These are phyloP conservation scores for Kazachstania kunashirensis DNA, from an alignment of 805 yeast genomes.

Conservation along the genomic window DNA sequence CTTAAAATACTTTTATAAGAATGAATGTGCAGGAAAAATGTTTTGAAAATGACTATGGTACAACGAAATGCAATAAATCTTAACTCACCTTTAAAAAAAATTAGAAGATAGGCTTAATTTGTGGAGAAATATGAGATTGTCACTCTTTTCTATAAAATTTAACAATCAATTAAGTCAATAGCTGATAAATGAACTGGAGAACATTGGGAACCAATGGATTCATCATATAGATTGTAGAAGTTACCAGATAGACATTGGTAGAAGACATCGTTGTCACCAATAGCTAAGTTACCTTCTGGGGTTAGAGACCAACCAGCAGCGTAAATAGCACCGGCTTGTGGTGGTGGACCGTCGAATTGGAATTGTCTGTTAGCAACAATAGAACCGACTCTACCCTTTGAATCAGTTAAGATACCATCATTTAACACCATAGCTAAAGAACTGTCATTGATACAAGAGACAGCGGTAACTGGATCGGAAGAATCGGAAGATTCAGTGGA, in stretches of 20 bases:
- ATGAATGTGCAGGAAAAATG: too few species aligned
- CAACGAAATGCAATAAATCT: conserved; percentile 2
- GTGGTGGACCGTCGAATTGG: conserved; percentile 69
- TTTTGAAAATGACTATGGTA: conserved; percentile 1
- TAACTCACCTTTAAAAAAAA: neutral
- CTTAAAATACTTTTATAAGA: too few species aligned
- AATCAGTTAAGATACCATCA: conserved; percentile 40
- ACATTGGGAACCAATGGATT: conserved; percentile 51
- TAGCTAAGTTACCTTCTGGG: conserved; percentile 44
- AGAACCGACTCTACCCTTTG: conserved; percentile 52
- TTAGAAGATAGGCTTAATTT: neutral
- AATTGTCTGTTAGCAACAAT: conserved; percentile 65
- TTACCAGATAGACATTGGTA: conserved; percentile 59
- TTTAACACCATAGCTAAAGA: conserved; percentile 47
- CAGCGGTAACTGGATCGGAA: conserved; percentile 17
- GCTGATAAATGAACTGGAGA: conserved; percentile 48
- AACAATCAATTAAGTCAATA: conserved; percentile 50
- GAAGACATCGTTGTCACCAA: conserved; percentile 47
- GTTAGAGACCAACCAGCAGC: conserved; percentile 52
- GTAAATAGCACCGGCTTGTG: conserved; percentile 54
- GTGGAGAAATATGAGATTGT: too few species aligned
- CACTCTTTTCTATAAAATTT: conserved; percentile 10
- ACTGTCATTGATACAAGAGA: conserved; percentile 33
- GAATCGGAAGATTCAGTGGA: neutral
- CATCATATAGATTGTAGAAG: conserved; percentile 60